These are phyloP conservation scores for Fomitopsis betulina DNA, from an alignment of 1,284 basidiomycete genomes.

Conservation along the genomic window DNA sequence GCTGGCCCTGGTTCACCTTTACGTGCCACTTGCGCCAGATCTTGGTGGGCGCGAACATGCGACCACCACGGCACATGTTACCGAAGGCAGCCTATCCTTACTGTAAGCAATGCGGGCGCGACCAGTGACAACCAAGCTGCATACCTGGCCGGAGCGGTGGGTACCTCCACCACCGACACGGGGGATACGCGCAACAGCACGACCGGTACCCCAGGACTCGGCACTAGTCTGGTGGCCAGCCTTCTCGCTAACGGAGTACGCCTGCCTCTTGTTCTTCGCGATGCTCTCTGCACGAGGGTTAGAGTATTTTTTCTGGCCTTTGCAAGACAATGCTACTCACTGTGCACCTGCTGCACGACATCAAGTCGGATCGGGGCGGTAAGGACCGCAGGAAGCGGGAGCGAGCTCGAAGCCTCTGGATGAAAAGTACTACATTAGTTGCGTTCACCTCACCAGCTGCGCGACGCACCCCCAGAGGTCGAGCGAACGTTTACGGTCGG, in stretches of 20 bases:
- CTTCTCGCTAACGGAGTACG: slow-evolving; percentile 96
- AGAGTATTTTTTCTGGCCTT: background rate
- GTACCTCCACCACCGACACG: slow-evolving; percentile 99
- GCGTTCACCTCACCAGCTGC: background rate
- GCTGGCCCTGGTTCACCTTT: slow-evolving; percentile 99
- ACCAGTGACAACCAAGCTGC: slow-evolving; percentile 14
- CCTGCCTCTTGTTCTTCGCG: slow-evolving; percentile 98
- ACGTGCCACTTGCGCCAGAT: slow-evolving; percentile 99
- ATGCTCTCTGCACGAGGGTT: slow-evolving; percentile 72
- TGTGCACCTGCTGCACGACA: slow-evolving; percentile 98
- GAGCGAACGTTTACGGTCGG: slow-evolving; percentile 84
- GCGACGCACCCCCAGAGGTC: slow-evolving; percentile 61
- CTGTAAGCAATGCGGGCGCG: background rate
- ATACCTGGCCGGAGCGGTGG: slow-evolving; percentile 93
- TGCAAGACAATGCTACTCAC: slow-evolving; percentile 49
- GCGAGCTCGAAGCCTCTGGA: slow-evolving; percentile 81
- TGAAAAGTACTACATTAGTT: slow-evolving; percentile 9
- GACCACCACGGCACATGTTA: slow-evolving; percentile 99
- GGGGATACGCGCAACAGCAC: slow-evolving; percentile 99
- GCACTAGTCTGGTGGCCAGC: slow-evolving; percentile 99
- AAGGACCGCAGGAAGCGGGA: slow-evolving; percentile 94
- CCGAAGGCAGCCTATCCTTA: slow-evolving; percentile 86
- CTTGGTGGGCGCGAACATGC: slow-evolving; percentile 99
- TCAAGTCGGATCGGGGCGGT: slow-evolving; percentile 98
- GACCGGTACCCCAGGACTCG: slow-evolving; percentile 99